A percentile compares a stretch with the other conserved stretches of the same genome.
Conservation (phyloP, 1,139 yeast genomes). For the Scheffersomyces illinoinensis region DNA sequence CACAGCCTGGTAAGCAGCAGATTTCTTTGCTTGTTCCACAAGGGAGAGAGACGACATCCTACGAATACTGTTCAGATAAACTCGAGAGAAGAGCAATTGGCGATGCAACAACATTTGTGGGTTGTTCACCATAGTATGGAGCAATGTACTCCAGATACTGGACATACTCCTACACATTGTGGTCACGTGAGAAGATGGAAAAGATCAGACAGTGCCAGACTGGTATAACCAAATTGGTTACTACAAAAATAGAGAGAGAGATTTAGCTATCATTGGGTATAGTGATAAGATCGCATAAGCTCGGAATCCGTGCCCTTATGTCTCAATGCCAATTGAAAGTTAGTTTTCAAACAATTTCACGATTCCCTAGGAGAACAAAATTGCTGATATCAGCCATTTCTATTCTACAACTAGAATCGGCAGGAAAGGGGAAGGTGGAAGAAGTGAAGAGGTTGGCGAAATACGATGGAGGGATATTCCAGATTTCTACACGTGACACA, state of each 20-base stretch:
- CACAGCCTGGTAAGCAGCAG: slow-evolving; percentile 91
- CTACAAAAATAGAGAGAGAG: neutral
- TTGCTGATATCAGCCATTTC: too few species aligned
- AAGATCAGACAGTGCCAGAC: neutral
- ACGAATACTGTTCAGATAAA: neutral
- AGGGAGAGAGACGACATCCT: slow-evolving; percentile 11
- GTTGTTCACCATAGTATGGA: neutral
- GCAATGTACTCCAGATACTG: neutral
- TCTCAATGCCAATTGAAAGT: neutral
- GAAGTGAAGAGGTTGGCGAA: too few species aligned
- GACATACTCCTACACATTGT: neutral
- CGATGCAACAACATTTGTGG: neutral
- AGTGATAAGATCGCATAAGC: neutral
- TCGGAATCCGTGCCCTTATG: neutral
- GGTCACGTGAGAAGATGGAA: neutral
- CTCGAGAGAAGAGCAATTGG: neutral
- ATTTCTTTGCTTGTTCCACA: slow-evolving; percentile 71
- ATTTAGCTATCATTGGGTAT: neutral
- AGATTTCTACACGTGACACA: too few species aligned
- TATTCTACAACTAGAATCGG: too few species aligned
- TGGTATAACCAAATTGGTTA: neutral
- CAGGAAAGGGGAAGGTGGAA: too few species aligned
- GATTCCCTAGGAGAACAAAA: too few species aligned
- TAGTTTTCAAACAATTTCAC: neutral
- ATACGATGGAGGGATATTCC: too few species aligned